Evolutionary conservation across 495 filamentous ascomycete genomes (phyloP).

Genomic region (Penicillium paxilli): DNA sequence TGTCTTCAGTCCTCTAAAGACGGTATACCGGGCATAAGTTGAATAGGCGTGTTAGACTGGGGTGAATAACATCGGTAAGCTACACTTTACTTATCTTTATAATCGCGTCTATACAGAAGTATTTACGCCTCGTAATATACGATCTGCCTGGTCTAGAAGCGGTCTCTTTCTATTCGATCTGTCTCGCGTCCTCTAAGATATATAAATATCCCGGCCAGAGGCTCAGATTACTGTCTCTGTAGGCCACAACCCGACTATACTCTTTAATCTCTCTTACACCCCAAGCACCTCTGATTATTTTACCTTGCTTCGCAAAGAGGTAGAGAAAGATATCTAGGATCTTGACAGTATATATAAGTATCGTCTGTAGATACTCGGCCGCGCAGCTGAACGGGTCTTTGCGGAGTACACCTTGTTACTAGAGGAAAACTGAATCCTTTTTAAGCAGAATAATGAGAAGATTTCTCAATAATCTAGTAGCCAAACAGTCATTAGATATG

Average conservation of each 20-base stretch:
- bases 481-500: constrained; percentile 21
- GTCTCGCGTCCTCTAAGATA: constrained; percentile 30
- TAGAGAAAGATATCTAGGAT: constrained; percentile 26
- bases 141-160: constrained; percentile 23
- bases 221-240: constrained; percentile 20
- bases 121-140: constrained; percentile 34
- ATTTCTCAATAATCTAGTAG: constrained; percentile 28
- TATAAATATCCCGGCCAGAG: constrained; percentile 19
- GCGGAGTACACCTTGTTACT: constrained; percentile 26
- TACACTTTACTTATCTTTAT: constrained; percentile 36
- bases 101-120: constrained; percentile 27
- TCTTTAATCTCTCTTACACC: constrained; percentile 21
- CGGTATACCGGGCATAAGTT: constrained; percentile 16
- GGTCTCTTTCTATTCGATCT: constrained; percentile 36
- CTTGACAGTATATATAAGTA: constrained; percentile 24
- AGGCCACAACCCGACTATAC: constrained; percentile 15
- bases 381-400: constrained; percentile 31
- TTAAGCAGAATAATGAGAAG: constrained; percentile 31
- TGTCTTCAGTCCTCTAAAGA: constrained; percentile 30
- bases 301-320: constrained; percentile 23
- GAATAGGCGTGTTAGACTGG: constrained; percentile 23
- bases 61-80: constrained; percentile 26
- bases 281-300: constrained; percentile 31
- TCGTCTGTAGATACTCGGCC: constrained; percentile 22
- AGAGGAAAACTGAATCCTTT: constrained; percentile 25